Evolutionary conservation across 208 protist genomes (phyloP).

Genomic region (Trypanosoma avium): DNA sequence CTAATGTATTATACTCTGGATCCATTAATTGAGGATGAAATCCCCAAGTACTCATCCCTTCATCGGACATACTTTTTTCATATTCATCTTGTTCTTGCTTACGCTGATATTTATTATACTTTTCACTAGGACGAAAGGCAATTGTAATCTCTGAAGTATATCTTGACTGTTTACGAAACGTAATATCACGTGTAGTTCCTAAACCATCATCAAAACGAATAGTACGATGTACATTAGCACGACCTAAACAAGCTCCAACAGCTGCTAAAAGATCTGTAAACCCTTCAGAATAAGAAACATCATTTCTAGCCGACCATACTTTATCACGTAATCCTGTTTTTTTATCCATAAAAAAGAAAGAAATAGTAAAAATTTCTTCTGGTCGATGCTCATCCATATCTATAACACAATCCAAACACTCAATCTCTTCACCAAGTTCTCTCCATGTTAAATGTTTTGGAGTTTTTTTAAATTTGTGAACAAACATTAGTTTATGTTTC

Average conservation of each 20-base stretch:
- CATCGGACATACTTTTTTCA: constrained; percentile 55
- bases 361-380: constrained; percentile 87
- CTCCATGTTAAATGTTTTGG: constrained; percentile 89
- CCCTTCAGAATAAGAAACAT: constrained; percentile 82
- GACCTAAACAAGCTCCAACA: constrained; percentile 76
- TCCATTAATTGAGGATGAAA: constrained; percentile 86
- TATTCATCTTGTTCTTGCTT: constrained; percentile 82
- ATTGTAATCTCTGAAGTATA: constrained; percentile 86
- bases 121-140: constrained; percentile 74
- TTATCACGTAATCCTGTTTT: constrained; percentile 68
- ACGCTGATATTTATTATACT: constrained; percentile 81
- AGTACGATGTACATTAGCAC: constrained; percentile 83
- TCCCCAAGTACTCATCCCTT: constrained; percentile 86
- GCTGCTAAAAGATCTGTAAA: constrained; percentile 86
- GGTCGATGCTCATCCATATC: constrained; percentile 85
- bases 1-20: constrained; percentile 76
- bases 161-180: constrained; percentile 78
- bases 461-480: constrained; percentile 83
- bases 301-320: constrained; percentile 78
- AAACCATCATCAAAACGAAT: constrained; percentile 87
- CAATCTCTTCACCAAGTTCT: constrained; percentile 85
- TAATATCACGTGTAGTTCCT: constrained; percentile 70
- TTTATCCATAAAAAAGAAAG: constrained; percentile 82
- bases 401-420: constrained; percentile 88
- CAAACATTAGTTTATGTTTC: constrained; percentile 91